Evolutionary conservation across 768 basidiomycete genomes (phyloP), one percentile per base, ranked within the genome.

Genomic region (Boletus patriciae): DNA sequence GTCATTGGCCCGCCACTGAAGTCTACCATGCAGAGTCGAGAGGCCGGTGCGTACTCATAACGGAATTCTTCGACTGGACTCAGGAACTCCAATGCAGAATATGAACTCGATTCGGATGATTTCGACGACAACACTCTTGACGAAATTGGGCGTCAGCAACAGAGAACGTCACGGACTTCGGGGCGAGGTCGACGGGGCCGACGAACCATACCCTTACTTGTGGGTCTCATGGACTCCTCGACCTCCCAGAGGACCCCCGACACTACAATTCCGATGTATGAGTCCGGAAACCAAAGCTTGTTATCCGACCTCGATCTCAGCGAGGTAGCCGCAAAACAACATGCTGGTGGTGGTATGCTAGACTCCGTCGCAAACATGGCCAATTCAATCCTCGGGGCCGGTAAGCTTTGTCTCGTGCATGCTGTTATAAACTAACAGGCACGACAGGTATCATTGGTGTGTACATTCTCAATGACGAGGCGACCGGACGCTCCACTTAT

Each of bases 321-420:
- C 55, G 86, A 87, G 58, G 73, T 95, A 31, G 83, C 86, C 42
- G 78, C 80, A 21, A 88, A 88, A 69, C 77, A 78, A 44, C 78
- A 73, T 38, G 81, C 85, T 0, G 89, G 91, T 44, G 90, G 92
- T 21, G 85, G 86, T 0, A 73, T 94, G 76, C 11, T 92, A 2
- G 86, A 91, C 66, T 92, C 90, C 9, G 80, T 92, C 55, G 88
- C 91, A 21, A 91, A 95, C 70, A 97, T 97, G 96, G 90, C 93
- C 21, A 98, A 98, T 69, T 94, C 92, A 2, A 97, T 98, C 34
- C 76, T 98, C 15, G 95, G 95, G 42, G 95, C 95, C 67, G 94
- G 94, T 83, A 73, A 75, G 77, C 48, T 59, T 37, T 46, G 29
- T 52, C 41, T 41, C 15, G 8, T 43, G 25, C 21, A 11, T 49